Evolutionary conservation across 352 stramenopile species (phyloP).

Genomic region (Pythium monospermum): DNA sequence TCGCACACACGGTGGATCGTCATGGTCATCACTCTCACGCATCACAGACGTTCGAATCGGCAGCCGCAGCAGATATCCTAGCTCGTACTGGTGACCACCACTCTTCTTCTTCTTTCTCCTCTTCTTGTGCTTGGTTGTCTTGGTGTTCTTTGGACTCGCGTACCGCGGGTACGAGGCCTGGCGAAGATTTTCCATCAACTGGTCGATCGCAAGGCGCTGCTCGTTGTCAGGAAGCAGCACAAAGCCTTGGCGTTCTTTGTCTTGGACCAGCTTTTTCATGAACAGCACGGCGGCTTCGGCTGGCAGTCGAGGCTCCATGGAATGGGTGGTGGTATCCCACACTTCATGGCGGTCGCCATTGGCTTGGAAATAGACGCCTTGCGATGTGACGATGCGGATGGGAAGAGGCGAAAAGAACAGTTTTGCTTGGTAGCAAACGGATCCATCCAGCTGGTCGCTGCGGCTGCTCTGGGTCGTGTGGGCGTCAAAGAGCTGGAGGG

Average conservation of each 20-base stretch:
- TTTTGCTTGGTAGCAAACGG: slow-evolving; percentile 5
- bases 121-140: not conserved
- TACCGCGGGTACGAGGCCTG: slow-evolving; percentile 9
- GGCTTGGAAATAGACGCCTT: slow-evolving; percentile 7
- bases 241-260: slow-evolving; percentile 7
- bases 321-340: slow-evolving; percentile 1
- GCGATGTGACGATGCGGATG: not conserved
- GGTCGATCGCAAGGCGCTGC: slow-evolving; percentile 3
- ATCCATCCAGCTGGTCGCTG: slow-evolving; percentile 12
- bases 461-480: too few relatives aligned
- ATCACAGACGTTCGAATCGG: too few relatives aligned
- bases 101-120: too few relatives aligned
- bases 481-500: too few relatives aligned
- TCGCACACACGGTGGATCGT: too few relatives aligned
- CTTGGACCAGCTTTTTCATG: not conserved
- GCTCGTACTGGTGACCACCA: too few relatives aligned
- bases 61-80: too few relatives aligned
- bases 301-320: slow-evolving; percentile 2
- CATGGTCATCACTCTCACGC: not conserved
- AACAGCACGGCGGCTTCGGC: not conserved
- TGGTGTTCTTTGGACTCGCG: slow-evolving; percentile 2
- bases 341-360: slow-evolving; percentile 18
- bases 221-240: slow-evolving; percentile 3
- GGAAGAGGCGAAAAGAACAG: slow-evolving; percentile 1
- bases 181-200: not conserved